Base-by-base conservation (phyloP, 2,329 filamentous ascomycete species). In the Talaromyces rugulosus region DNA sequence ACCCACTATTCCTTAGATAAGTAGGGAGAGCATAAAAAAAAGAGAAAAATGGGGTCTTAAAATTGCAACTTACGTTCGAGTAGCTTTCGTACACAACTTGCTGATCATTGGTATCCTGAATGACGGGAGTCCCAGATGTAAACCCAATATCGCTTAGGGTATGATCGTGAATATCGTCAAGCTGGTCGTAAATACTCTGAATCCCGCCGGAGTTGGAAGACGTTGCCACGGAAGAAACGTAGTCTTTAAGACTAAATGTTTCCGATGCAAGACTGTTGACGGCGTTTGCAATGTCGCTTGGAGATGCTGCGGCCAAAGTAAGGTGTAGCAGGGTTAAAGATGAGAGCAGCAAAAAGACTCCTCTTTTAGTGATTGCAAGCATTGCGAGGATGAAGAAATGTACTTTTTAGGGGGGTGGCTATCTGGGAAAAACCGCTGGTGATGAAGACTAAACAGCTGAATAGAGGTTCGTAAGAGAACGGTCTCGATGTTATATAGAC, bases 31-130 rank as follows among this genome's bases (percentile, higher is more conserved):
- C 11, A 18, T 27, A 5, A 23, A 47, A 4, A 7, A 47, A 50
- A 36, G 28, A 9, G 11, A 3, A 42, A 40, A 34, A 23, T 23
- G 2, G 23, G 23, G 23, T 23, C 23, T 23, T 23, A 23, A 27
- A 18, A 23, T 23, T 2, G 28, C 47, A 30, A 11, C 42, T 61
- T n/a, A 65, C 63, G 34, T 65, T 63, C 18, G 63, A 65, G 52
- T 63, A 65, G 44, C 57, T 62, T 34, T 65, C 63, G n/a, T 65
- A 65, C 28, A 63, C 63, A 4, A 56, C 16, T 40, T 65, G 62
- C 52, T 62, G 8, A n/a, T 52, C 55, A 9, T 28, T 47, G 16
- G 58, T 55, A 23, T 54, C 42, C n/a, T 53, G 52, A 44, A 64
- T 64, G 16, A 62, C 58, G 2, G 56, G 50, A 12, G 58, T 28